Conservation (phyloP, 140 eudicot species). For the Artemisia princeps region DNA sequence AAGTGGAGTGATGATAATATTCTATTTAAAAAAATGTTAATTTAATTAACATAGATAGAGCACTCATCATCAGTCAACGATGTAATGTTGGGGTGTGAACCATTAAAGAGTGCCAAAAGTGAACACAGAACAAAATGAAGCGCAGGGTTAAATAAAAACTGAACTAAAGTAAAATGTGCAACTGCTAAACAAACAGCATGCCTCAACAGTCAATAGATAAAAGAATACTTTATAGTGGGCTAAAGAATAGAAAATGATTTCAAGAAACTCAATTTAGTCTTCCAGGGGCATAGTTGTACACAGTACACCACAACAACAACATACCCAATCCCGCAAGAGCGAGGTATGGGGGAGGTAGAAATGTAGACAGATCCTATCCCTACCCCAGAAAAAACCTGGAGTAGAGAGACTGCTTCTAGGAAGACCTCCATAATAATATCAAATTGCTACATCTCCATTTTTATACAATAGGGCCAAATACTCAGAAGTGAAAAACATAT, state of each 20-base stretch:
- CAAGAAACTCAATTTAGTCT: conserved; percentile 10
- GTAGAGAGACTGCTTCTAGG: too few relatives aligned
- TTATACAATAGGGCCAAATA: background rate
- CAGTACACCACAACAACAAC: too few relatives aligned
- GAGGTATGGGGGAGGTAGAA: too few relatives aligned
- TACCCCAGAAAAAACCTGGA: too few relatives aligned
- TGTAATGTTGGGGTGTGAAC: conserved; percentile 1
- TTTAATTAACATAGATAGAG: background rate
- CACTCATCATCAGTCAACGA: background rate
- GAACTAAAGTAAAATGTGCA: conserved; percentile 5
- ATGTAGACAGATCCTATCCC: background rate
- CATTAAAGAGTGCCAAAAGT: background rate
- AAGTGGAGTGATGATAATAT: too few relatives aligned
- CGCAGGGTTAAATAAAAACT: conserved; percentile 9
- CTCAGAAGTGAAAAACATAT: background rate
- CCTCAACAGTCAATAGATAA: conserved; percentile 11
- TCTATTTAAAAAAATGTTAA: too few relatives aligned
- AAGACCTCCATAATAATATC: too few relatives aligned
- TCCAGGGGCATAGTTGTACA: background rate
- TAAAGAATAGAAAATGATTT: background rate
- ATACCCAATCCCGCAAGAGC: too few relatives aligned
- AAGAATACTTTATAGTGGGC: background rate
- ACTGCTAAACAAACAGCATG: conserved; percentile 1
- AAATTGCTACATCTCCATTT: too few relatives aligned
- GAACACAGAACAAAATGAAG: background rate